These are phyloP conservation scores for Coemansia sp. DNA, from an alignment of 192 early-diverging fungal species.

Conservation along the genomic window DNA sequence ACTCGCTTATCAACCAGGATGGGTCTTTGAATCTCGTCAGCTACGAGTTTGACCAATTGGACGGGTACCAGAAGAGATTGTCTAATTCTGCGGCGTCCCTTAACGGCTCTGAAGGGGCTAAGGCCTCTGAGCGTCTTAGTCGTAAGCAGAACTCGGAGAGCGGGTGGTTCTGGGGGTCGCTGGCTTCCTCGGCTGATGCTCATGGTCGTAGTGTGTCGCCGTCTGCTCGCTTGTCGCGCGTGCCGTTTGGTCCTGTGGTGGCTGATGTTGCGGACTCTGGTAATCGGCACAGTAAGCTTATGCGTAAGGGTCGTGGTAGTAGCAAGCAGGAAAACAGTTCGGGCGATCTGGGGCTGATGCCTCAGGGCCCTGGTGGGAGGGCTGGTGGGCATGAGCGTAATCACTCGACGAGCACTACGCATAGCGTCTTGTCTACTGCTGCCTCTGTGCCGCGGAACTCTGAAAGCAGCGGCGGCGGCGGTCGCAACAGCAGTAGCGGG, in stretches of 20 bases:
- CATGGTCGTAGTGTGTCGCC: constrained; percentile 8
- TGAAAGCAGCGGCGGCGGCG: constrained; percentile 20
- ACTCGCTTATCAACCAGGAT: constrained; percentile 55
- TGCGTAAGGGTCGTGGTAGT: constrained; percentile 22
- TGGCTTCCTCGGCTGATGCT: constrained; percentile 15
- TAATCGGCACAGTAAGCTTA: constrained; percentile 30
- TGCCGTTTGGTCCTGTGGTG: background rate
- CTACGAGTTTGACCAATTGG: constrained; percentile 52
- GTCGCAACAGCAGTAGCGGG: constrained; percentile 11
- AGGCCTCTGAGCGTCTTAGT: constrained; percentile 19
- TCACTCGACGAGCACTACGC: constrained; percentile 24
- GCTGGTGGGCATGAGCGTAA: constrained; percentile 21
- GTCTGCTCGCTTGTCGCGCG: background rate
- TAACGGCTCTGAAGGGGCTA: constrained; percentile 5
- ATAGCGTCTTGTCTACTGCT: constrained; percentile 13
- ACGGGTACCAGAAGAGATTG: constrained; percentile 50
- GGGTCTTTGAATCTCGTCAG: constrained; percentile 50
- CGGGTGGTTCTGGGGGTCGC: constrained; percentile 36
- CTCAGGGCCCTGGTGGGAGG: constrained; percentile 6
- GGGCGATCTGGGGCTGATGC: constrained; percentile 5
- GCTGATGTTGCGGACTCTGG: background rate
- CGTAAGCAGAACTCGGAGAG: constrained; percentile 28
- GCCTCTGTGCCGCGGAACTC: constrained; percentile 15
- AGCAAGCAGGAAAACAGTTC: constrained; percentile 13
- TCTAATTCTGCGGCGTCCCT: constrained; percentile 20